These are phyloP conservation scores for Adiantum capillusveneris DNA, from an alignment of 75 land plant genomes.

Conservation along the genomic window DNA sequence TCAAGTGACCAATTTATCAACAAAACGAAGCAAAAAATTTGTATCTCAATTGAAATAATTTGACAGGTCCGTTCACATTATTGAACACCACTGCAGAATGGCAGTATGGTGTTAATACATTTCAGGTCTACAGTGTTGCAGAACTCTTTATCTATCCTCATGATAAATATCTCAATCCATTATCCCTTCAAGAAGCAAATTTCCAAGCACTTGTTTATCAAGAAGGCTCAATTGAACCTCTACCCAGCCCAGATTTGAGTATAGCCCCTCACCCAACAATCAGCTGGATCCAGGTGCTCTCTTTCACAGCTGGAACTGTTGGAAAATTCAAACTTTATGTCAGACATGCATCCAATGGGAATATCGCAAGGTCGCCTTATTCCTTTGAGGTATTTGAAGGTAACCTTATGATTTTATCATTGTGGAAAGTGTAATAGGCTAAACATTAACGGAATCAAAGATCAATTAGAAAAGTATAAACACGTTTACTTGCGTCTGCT, in stretches of 20 bases:
- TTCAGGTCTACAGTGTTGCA: background rate
- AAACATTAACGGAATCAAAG: too few relatives aligned
- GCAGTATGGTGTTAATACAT: conserved; percentile 4
- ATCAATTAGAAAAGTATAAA: too few relatives aligned
- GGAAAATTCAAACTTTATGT: conserved; percentile 7
- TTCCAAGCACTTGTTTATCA: conserved; percentile 1
- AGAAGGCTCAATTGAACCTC: background rate
- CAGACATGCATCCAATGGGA: background rate
- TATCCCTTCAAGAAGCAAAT: background rate
- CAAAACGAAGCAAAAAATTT: too few relatives aligned
- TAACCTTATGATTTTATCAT: background rate
- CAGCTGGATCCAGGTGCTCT: conserved; percentile 1
- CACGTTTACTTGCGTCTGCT: too few relatives aligned
- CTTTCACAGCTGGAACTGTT: background rate
- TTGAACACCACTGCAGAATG: conserved; percentile 4
- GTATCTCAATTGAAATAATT: too few relatives aligned
- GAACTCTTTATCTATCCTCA: conserved; percentile 1
- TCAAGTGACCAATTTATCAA: too few relatives aligned
- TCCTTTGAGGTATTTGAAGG: conserved; percentile 7
- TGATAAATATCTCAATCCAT: background rate
- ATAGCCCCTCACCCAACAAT: background rate
- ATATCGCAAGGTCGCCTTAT: background rate
- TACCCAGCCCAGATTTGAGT: background rate
- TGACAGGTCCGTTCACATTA: background rate
- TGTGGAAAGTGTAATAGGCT: too few relatives aligned